Base-by-base conservation (phyloP, 2,329 filamentous ascomycete species). In the Aspergillus fijiensis region DNA sequence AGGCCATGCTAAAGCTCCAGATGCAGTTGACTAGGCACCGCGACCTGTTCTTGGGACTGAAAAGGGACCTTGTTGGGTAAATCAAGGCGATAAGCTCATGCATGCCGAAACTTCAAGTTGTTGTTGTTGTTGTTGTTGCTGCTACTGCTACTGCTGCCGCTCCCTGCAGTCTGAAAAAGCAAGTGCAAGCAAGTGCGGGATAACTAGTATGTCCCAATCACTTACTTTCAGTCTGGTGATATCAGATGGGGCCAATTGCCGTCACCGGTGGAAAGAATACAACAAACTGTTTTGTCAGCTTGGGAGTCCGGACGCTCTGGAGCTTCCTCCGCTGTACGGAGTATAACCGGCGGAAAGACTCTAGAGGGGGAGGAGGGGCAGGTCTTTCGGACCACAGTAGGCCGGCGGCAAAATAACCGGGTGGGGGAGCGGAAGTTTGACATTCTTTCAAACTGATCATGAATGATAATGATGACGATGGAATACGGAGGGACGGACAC, bases 311-410 rank as follows among this genome's bases (percentile, higher is more conserved):
- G 39, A 45, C 60, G 62, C 58, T 65, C 57, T 51, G 57, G 50
- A 58, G 55, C 55, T 48, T 42, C 55, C 39, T 56, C 49, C 53
- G 35, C 52, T 19, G 35, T 45, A 45, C n/a, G 39, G 39, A 45
- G 39, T 45, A 45, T 45, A 45, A 45, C 39, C 39, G 16, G 39
- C 39, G 39, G 39, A 45, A 29, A 45, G 39, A 7, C 39, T 42
- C 35, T 31, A 29, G 42, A 55, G 53, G 48, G 52, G 52, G 51
- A 23, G 23, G 53, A 59, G 49, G 52, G 55, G 31, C 57, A 50
- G 57, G 53, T 14, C 53, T 59, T 29, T 64, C 72, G 71, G 72
- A 72, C 64, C 55, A 72, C 72, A 64, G 72, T 69, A 67, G 67
- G 60, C 72, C 72, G 71, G 64, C 57, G 56, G 66, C 60, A 63